Evolutionary conservation across 345 rosid species (phyloP), one percentile per base, ranked within the genome.

Genomic region (Linum usitatissimum): DNA sequence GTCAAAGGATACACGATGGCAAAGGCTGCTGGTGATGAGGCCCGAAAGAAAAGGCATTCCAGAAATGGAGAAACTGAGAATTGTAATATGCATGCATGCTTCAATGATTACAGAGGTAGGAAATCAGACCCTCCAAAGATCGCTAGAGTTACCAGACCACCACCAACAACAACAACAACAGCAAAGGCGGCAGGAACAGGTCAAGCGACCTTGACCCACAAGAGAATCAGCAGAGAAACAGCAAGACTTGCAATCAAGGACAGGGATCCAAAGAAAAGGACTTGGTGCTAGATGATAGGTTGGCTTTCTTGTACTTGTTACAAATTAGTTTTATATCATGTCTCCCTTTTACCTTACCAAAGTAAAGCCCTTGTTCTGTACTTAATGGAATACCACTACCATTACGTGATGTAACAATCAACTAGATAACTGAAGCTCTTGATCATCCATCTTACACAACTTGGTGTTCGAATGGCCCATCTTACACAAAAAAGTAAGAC

Each of bases 11-110:
- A 81, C 9, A 23, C 66, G 58, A 51, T 76, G 62, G 68, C 76
- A 30, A 69, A 71, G 76, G 81, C 60, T 59, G 13, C 72, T 69
- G 38, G 38, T 38, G 68, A 66, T 45, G 85, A 78, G 57, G 45
- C 66, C 18, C 78, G 81, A 55, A 88, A 77, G 85, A 91, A 88
- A 70, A 79, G 89, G 30, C 75, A 67, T 36, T 86, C 90, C 6
- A 84, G 95, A 75, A 76, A 83, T 72, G 84, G 85, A 17, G 97
- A 92, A 67, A 67, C 84, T 49, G 96, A 92, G 77, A 91, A 88
- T 81, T 66, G 74, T 66, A 57, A 67, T 40, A 38, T 62, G 31
- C 51, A 73, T 21, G 17, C 70, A 60, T 75, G 80, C 23, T 68
- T 76, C 72, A 66, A 67, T 30, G 88, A 82, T 62, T 80, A 81